Conservation (phyloP, 164 flowering plant species). For the Litsea cubeba region DNA sequence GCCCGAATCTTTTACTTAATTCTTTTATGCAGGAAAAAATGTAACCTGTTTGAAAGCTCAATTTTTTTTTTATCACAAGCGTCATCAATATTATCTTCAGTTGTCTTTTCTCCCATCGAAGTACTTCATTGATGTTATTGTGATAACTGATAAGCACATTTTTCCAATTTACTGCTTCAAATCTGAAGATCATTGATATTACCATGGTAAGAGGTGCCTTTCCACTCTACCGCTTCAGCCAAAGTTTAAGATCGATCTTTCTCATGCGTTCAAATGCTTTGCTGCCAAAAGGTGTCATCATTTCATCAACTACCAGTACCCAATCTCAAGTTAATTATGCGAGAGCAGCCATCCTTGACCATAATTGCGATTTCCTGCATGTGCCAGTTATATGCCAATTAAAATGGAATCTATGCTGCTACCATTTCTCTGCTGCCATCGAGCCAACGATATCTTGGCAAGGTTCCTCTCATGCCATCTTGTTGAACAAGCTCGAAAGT, state of each 20-base stretch:
- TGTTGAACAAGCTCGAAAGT: slow-evolving; percentile 53
- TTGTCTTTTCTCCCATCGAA: too few relatives aligned
- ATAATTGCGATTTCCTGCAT: not conserved
- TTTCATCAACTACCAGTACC: not conserved
- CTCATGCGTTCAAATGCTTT: not conserved
- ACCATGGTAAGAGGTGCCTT: not conserved
- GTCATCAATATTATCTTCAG: too few relatives aligned
- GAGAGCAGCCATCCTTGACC: not conserved
- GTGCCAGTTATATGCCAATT: not conserved
- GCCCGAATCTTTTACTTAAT: not conserved
- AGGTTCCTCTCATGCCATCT: slow-evolving; percentile 33
- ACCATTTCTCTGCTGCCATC: slow-evolving; percentile 16
- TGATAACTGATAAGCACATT: not conserved
- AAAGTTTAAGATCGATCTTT: not conserved
- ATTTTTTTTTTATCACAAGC: not conserved
- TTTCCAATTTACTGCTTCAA: not conserved
- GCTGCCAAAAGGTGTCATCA: not conserved
- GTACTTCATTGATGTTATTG: too few relatives aligned
- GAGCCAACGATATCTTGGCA: slow-evolving; percentile 22
- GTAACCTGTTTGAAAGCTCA: not conserved
- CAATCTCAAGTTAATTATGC: not conserved
- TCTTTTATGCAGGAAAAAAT: not conserved
- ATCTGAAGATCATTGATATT: not conserved
- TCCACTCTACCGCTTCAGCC: not conserved
- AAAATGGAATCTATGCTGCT: not conserved